phyloP scores from a whole-genome alignment of 495 filamentous ascomycete species.

The Aspergillus hancockii region DNA sequence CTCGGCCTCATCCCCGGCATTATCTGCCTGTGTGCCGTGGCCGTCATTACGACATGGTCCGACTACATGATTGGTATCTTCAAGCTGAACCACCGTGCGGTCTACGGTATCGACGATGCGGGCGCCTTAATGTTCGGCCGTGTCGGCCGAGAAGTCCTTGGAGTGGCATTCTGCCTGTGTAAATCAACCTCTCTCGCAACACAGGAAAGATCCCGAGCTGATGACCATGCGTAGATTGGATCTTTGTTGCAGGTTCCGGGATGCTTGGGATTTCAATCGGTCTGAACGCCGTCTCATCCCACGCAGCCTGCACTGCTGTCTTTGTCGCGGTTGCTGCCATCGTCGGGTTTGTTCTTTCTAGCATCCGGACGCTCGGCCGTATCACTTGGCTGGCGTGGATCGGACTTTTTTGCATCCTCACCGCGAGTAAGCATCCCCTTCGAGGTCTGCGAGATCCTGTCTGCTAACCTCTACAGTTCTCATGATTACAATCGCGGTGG shows the following conservation, averaged over 20 bases:
- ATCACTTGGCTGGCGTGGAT: constrained; percentile 42
- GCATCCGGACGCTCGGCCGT: constrained; percentile 41
- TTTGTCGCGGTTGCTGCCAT: constrained; percentile 41
- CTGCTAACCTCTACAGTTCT: constrained; percentile 52
- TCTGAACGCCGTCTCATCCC: constrained; percentile 62
- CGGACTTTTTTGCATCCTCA: constrained; percentile 37
- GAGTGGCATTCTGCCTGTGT: constrained; percentile 52
- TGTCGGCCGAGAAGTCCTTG: constrained; percentile 62
- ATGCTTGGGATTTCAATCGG: constrained; percentile 72
- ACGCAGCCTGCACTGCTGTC: constrained; percentile 61
- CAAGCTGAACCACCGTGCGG: constrained; percentile 64
- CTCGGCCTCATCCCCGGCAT: constrained; percentile 58
- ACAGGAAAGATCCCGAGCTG: constrained; percentile 28
- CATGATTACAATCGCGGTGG: constrained; percentile 69
- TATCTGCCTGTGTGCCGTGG: constrained; percentile 55
- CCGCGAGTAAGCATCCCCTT: constrained; percentile 43
- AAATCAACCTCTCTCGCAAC: constrained; percentile 5
- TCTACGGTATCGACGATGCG: constrained; percentile 69
- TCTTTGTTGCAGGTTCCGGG: constrained; percentile 41
- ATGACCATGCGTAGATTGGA: constrained; percentile 59
- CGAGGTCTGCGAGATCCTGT: background rate
- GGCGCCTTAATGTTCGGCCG: constrained; percentile 62
- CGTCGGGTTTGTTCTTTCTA: constrained; percentile 31
- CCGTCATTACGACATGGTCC: constrained; percentile 69
- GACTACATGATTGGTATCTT: constrained; percentile 73